phyloP scores from a whole-genome alignment of 768 basidiomycete genomes.

The Collybia mongolica region DNA sequence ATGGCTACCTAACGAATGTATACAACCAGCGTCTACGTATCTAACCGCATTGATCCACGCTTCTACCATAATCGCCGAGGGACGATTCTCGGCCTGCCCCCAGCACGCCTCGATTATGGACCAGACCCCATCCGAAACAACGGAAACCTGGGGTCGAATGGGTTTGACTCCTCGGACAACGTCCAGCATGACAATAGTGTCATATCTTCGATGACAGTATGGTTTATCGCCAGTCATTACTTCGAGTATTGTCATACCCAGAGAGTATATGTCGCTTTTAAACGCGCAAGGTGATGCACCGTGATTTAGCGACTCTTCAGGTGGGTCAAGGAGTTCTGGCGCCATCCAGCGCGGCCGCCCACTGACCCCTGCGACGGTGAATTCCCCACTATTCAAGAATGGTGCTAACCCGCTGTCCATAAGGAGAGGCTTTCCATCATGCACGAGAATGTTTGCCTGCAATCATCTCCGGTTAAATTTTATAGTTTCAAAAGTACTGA shows the following conservation, averaged over 20 bases:
- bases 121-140: constrained; percentile 6
- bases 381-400: background rate
- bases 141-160: background rate
- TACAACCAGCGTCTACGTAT: no score
- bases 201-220: constrained; percentile 4
- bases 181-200: constrained; percentile 6
- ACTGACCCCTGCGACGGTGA: constrained; percentile 3
- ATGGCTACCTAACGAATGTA: no score
- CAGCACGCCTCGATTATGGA: constrained; percentile 5
- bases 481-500: background rate
- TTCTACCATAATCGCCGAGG: constrained; percentile 1
- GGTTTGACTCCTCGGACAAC: constrained; percentile 4
- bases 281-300: background rate
- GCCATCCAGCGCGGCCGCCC: constrained; percentile 8
- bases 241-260: constrained; percentile 12
- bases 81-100: background rate
- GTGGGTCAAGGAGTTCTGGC: constrained; percentile 7
- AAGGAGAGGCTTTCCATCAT: constrained; percentile 1
- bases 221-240: constrained; percentile 6
- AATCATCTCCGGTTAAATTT: background rate
- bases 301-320: background rate
- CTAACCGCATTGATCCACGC: background rate
- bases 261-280: constrained; percentile 6
- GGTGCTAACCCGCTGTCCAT: constrained; percentile 5
- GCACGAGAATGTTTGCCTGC: constrained; percentile 5